A percentile compares a stretch with the other conserved stretches of the same genome.
These are phyloP conservation scores for Cytospora leucostoma DNA, from an alignment of 2,329 filamentous ascomycete species.

Conservation along the genomic window DNA sequence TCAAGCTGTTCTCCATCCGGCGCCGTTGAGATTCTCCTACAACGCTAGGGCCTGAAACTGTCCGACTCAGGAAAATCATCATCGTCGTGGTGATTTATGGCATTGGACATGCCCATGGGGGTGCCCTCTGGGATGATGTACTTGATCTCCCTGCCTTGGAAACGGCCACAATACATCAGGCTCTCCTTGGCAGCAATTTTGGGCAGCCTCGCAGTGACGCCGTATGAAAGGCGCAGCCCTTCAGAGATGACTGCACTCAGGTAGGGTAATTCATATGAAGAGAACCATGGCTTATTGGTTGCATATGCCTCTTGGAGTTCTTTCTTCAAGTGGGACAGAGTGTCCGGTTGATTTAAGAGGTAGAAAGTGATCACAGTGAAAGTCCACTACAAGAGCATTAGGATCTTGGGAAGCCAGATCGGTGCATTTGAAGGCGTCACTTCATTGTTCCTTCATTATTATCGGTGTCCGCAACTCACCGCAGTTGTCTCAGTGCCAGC, in stretches of 20 bases:
- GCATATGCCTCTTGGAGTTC: neutral
- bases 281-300: slow-evolving; percentile 25
- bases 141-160: slow-evolving; percentile 3
- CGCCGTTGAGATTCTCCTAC: slow-evolving; percentile 12
- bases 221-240: slow-evolving; percentile 31
- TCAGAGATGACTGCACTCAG: slow-evolving; percentile 31
- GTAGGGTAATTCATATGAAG: slow-evolving; percentile 31
- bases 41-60: slow-evolving; percentile 31
- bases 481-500: slow-evolving; percentile 7
- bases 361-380: slow-evolving; percentile 5
- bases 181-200: slow-evolving; percentile 20
- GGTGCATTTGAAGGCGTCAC: too few species aligned
- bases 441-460: too few species aligned
- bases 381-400: neutral
- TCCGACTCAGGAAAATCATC: slow-evolving; percentile 30
- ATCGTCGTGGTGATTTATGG: slow-evolving; percentile 31
- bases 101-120: slow-evolving; percentile 29
- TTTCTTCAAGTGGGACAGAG: too few species aligned
- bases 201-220: slow-evolving; percentile 24
- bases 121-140: slow-evolving; percentile 31
- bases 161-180: slow-evolving; percentile 2
- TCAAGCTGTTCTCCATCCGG: slow-evolving; percentile 27
- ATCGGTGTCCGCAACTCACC: too few species aligned
- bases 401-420: too few species aligned
- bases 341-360: slow-evolving; percentile 4